Evolutionary conservation across 2,329 filamentous ascomycete species (phyloP), one percentile per base, ranked within the genome.

Genomic region (Camillea tinctor): DNA sequence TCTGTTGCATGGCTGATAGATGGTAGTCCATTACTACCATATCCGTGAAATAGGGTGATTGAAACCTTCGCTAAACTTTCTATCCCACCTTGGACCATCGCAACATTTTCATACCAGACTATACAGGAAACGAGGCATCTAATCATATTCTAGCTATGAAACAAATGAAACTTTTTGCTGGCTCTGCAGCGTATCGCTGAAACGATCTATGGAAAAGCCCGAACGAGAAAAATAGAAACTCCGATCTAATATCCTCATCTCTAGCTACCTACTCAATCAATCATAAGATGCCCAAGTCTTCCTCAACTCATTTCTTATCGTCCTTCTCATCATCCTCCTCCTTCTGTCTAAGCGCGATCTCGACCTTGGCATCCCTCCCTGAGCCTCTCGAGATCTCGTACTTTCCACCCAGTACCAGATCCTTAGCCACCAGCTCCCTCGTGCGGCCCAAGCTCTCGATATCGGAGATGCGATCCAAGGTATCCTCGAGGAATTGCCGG

Each of bases 381-480:
- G 58, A 24, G 4, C 62, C 66, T 23, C 59, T 66, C 4, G 64
- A 74, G 62, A 94, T 83, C 63, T 86, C 83, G 72, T 97, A 97
- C 74, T 89, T 89, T 1, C 93, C 93, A 13, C 91, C 88, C 30
- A 93, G 80, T 71, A 95, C 94, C 48, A 98, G 81, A 74, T 98
- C 95, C 79, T 99, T 99, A 65, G 96, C 91, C 1, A 96, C 96
- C 56, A 99, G 75, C 77, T 99, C 95, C 63, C 94, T 87, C n/a
- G 95, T 99, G 64, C 95, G 83, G 40, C 93, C 94, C 63, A 99
- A 81, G 70, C 89, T 93, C 80, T 99, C 95, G 72, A 99, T 99
- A 65, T 90, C 93, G n/a, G 83, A 78, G 66, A 99, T 99, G 21
- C 95, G 85, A 60, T 94, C 84, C 22, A 97, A 79, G 0, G 95